Evolutionary conservation across 306 rosid species (phyloP), one percentile per base, ranked within the genome.

Genomic region (Mucuna pruriens): DNA sequence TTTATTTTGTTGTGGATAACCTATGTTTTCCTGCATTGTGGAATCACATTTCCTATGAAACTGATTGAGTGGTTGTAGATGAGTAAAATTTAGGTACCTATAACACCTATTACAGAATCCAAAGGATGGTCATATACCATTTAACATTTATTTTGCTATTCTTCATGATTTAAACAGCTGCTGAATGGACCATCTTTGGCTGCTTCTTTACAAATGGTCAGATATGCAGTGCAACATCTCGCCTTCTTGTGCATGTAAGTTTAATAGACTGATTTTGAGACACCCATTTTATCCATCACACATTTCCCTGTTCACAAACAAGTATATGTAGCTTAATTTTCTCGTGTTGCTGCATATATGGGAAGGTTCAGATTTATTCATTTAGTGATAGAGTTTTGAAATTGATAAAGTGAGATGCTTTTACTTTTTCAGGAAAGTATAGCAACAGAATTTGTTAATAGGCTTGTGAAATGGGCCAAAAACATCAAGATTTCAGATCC

Each of bases 171-270:
- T 78, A 51, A 85, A 72, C 85, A 93, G 97, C 97, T 87, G 97
- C 88, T 73, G 97, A 93, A 87, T 93, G 97, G 97, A 82, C 97
- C 9, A 51, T 69, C 55, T 87, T 93, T 65, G 97, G 97, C 69
- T 80, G 90, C 92, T 93, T 93, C 88, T 93, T 90, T 89, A 90
- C 97, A 66, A 93, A 93, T 80, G 97, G 97, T 82, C 97, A 93
- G 88, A 93, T 93, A 61, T 93, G 97, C 86, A 93, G 97, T 89
- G 97, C 97, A 69, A 93, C 97, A 36, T 93, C 97, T 46, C 94
- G 97, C 58, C 92, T 93, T 64, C 77, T 93, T 80, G 64, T 93
- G 66, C 97, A 91, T n/a, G 97, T 93, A 87, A 85, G 94, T 87
- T 57, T 45, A 65, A 69, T 58, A 34, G 57, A 17, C 44, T n/a